Conservation (phyloP, 441 rosid species). For the Viola pubescens region DNA sequence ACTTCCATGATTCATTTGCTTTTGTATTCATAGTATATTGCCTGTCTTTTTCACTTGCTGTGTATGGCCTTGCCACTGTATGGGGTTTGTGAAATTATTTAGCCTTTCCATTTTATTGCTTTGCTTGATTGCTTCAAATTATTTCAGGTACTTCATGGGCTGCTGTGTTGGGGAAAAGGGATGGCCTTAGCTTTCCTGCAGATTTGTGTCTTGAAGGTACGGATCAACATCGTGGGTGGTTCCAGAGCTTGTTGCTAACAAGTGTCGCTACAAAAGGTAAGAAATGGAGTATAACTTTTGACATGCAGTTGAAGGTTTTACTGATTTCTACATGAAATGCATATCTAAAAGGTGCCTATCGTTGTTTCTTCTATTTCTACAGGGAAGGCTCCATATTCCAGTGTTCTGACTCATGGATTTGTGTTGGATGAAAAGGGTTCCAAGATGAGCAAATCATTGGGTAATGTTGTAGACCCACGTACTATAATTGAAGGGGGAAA, state of each 20-base stretch:
- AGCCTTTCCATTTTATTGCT: background rate
- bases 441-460: constrained; percentile 98
- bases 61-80: too few relatives aligned
- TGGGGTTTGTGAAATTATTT: too few relatives aligned
- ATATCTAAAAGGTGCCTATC: constrained; percentile 12
- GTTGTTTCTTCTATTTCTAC: constrained; percentile 23
- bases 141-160: constrained; percentile 96
- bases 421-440: constrained; percentile 95
- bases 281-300: background rate
- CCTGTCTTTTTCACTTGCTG: too few relatives aligned
- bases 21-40: too few relatives aligned
- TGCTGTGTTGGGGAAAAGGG: constrained; percentile 74
- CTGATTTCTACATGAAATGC: constrained; percentile 4
- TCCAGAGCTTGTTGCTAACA: constrained; percentile 90
- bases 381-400: constrained; percentile 87
- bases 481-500: constrained; percentile 82
- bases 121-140: constrained; percentile 9
- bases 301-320: too few relatives aligned
- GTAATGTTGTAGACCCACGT: constrained; percentile 90
- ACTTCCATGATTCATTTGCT: too few relatives aligned
- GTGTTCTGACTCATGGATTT: constrained; percentile 95
- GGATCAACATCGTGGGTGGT: constrained; percentile 99
- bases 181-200: constrained; percentile 66
- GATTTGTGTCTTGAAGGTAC: constrained; percentile 96
- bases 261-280: constrained; percentile 85